Percentiles rank a stretch among this genome's conserved stretches.
Conservation (phyloP, 2,329 filamentous ascomycete species). For the Gaeumannomyces tritici region DNA sequence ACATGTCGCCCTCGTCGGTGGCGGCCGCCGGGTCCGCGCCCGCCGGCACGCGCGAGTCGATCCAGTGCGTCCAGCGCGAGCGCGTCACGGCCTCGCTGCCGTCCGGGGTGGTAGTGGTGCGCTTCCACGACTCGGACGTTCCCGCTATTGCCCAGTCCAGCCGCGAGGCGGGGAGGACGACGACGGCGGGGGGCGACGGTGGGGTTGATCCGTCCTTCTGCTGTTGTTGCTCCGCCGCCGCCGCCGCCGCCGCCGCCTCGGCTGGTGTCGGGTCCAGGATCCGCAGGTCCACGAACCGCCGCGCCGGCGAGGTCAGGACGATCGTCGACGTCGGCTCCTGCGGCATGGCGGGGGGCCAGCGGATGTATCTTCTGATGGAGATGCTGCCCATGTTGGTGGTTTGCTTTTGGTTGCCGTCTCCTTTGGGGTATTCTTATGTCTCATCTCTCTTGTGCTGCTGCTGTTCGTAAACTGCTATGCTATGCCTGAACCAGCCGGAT, state of each 20-base stretch:
- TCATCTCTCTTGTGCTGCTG: neutral
- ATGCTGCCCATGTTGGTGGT: constrained; percentile 32
- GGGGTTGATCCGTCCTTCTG: neutral
- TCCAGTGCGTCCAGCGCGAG: constrained; percentile 47
- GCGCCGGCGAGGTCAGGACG: constrained; percentile 50
- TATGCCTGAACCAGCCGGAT: neutral
- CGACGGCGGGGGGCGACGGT: no score
- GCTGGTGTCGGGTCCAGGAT: constrained; percentile 23
- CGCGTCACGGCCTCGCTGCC: constrained; percentile 19
- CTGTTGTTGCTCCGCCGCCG: neutral
- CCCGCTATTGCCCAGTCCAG: constrained; percentile 62
- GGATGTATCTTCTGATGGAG: constrained; percentile 49
- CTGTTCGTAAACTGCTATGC: neutral
- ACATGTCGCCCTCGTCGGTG: constrained; percentile 48
- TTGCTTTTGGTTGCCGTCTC: neutral
- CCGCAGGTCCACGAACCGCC: constrained; percentile 53
- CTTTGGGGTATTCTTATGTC: neutral
- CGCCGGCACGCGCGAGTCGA: constrained; percentile 40
- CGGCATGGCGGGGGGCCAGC: constrained; percentile 41
- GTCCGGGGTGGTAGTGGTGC: constrained; percentile 12
- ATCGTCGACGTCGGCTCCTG: constrained; percentile 54
- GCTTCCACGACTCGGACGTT: constrained; percentile 28
- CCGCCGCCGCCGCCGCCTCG: neutral
- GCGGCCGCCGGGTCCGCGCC: constrained; percentile 18
- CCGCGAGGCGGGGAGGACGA: constrained; percentile 5